phyloP scores from a whole-genome alignment of 1,139 yeast genomes.

The Hansenula anomala region DNA sequence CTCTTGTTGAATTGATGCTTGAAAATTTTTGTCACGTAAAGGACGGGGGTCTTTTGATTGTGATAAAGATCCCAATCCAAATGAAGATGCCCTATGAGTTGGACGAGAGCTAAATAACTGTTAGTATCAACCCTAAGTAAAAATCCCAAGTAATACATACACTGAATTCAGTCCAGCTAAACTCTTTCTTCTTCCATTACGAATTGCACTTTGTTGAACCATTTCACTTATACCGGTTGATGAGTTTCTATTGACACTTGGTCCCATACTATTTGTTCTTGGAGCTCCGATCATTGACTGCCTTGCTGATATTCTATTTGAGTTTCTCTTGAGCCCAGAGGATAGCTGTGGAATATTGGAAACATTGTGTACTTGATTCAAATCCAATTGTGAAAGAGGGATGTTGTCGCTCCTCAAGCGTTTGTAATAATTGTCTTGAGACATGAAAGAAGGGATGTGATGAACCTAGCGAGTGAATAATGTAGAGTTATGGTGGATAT shows the following conservation, averaged over 20 bases:
- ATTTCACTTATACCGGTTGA: slow-evolving; percentile 19
- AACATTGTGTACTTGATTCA: slow-evolving; percentile 20
- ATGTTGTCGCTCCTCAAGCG: slow-evolving; percentile 14
- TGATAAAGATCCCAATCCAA: slow-evolving; percentile 17
- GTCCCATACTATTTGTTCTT: slow-evolving; percentile 8
- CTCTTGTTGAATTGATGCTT: slow-evolving; percentile 57
- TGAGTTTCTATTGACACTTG: slow-evolving; percentile 16
- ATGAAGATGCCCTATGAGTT: slow-evolving; percentile 16
- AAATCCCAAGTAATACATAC: not conserved
- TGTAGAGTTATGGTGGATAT: not conserved
- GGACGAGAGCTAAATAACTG: slow-evolving; percentile 6
- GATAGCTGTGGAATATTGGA: slow-evolving; percentile 21
- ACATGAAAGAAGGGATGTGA: slow-evolving; percentile 5
- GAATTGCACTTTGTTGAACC: slow-evolving; percentile 21
- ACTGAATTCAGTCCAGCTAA: slow-evolving; percentile 11
- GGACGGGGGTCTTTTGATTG: slow-evolving; percentile 65
- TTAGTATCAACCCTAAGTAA: not conserved
- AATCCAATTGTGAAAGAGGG: slow-evolving; percentile 20
- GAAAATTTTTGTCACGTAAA: slow-evolving; percentile 66
- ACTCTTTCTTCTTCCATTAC: slow-evolving; percentile 19
- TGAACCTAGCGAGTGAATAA: not conserved
- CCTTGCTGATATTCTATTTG: slow-evolving; percentile 17
- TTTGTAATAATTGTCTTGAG: slow-evolving; percentile 19
- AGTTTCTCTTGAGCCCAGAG: slow-evolving; percentile 18
- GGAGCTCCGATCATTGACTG: slow-evolving; percentile 24